Conservation (phyloP, 140 eudicot species). For the Senecio squalidus region DNA sequence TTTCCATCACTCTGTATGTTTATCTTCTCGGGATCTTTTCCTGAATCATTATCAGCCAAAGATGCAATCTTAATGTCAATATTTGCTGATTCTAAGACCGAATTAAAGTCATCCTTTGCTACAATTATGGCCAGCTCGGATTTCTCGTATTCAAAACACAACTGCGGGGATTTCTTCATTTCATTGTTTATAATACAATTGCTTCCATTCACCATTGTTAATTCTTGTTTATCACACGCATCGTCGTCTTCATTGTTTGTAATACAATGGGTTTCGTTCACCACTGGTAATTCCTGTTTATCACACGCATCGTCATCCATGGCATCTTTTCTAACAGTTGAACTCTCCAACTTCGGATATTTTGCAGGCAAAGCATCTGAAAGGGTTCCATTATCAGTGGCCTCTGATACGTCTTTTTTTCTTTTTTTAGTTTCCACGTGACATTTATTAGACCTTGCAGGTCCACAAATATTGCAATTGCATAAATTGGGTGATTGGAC, state of each 20-base stretch:
- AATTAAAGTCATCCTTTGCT: too few species aligned
- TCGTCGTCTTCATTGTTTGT: too few species aligned
- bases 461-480: constrained; percentile 44
- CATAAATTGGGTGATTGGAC: constrained; percentile 32
- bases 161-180: too few species aligned
- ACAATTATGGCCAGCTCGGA: constrained; percentile 8
- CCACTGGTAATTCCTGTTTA: constrained; percentile 17
- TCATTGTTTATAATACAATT: constrained; percentile 15
- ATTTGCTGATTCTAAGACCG: constrained; percentile 20
- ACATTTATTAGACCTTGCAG: constrained; percentile 27
- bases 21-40: constrained; percentile 36
- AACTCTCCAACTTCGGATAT: constrained; percentile 42
- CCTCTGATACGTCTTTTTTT: constrained; percentile 20
- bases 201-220: constrained; percentile 8
- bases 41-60: constrained; percentile 23
- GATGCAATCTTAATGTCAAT: constrained; percentile 31
- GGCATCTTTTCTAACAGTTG: constrained; percentile 19
- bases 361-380: constrained; percentile 39
- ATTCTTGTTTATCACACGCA: constrained; percentile 20
- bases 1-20: constrained; percentile 48
- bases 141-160: too few species aligned
- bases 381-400: constrained; percentile 10
- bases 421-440: constrained; percentile 28
- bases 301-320: constrained; percentile 11
- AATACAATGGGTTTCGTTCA: constrained; percentile 8